Evolutionary conservation across 176 grass and related monocot genomes (phyloP).

Genomic region (Areca catechu): DNA sequence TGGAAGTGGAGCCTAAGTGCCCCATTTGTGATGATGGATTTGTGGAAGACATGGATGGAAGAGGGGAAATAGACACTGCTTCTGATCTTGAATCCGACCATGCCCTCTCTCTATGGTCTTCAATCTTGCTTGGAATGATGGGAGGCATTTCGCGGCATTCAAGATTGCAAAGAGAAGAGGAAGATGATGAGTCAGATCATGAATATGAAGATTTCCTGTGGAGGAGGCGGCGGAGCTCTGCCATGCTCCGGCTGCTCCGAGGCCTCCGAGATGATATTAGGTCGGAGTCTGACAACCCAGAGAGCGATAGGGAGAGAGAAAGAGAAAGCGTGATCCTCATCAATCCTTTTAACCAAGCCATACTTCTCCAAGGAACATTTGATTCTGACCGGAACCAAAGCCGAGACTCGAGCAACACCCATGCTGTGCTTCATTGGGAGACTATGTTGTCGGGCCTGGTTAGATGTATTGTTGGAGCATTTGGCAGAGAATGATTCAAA

Average conservation of each 20-base stretch:
- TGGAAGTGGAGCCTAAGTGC: slow-evolving; percentile 58
- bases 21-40: slow-evolving; percentile 58
- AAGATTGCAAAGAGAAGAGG: slow-evolving; percentile 25
- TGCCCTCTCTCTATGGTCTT: slow-evolving; percentile 43
- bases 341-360: slow-evolving; percentile 79
- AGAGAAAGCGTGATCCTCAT: slow-evolving; percentile 52
- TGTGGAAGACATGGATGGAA: slow-evolving; percentile 56
- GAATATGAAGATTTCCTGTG: slow-evolving; percentile 81
- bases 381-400: slow-evolving; percentile 20
- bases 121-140: slow-evolving; percentile 44
- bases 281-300: slow-evolving; percentile 27
- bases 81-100: slow-evolving; percentile 23
- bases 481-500: slow-evolving; percentile 70
- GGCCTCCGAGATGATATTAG: slow-evolving; percentile 67
- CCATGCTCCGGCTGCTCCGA: slow-evolving; percentile 51
- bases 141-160: slow-evolving; percentile 26
- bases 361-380: slow-evolving; percentile 50
- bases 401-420: slow-evolving; percentile 22
- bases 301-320: slow-evolving; percentile 33
- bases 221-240: slow-evolving; percentile 48
- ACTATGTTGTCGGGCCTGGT: slow-evolving; percentile 66
- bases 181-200: slow-evolving; percentile 65
- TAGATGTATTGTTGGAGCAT: slow-evolving; percentile 82
- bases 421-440: slow-evolving; percentile 40
- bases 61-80: slow-evolving; percentile 39